Base-by-base conservation (phyloP, 257 asterid species). In the Fraxinus pennsylvanica region DNA sequence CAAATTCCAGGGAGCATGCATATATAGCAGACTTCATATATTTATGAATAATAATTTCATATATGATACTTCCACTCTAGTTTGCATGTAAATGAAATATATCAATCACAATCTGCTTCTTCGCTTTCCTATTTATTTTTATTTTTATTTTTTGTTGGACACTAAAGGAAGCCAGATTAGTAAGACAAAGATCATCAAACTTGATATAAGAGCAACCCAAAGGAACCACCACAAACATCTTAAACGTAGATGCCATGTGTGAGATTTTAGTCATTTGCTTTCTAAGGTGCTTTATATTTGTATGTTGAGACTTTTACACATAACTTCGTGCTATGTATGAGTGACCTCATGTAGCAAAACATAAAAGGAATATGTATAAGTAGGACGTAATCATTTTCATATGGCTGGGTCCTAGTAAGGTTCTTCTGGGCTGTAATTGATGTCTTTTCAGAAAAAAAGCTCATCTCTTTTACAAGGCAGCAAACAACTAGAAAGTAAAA, bases 391-490 rank as follows among this genome's bases (percentile, higher is more conserved):
- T 68, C 87, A 67, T 74, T 80, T 71, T 59, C 50, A 74, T 72
- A 80, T 82, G 66, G 73, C 71, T 78, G 83, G 87, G 88, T 70
- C 88, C 88, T 84, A 74, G 41, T 69, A 15, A 74, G 84, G 68
- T 79, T 77, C 25, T 41, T 78, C 66, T 65, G 15, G 74, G 82
- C 86, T 90, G 91, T 80, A 87, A 80, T 82, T 68, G 83, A 85
- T 79, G 90, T 74, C 35, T 67, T 80, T 82, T 80, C 73, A 45
- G 70, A 76, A 9, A 21, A 80, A 29, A 79, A 82, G 76, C 74
- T 73, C 72, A 45, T 74, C 79, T 70, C 74, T 70, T 81, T 82
- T 78, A 35, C 59, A 71, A 78, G 84, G 81, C 78, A 85, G 38
- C 76, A 80, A 82, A 79, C 79, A 71, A 82, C 74, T 30, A 33